Conservation (phyloP, 352 stramenopile genomes). For the Globisporangium carolinianum region DNA sequence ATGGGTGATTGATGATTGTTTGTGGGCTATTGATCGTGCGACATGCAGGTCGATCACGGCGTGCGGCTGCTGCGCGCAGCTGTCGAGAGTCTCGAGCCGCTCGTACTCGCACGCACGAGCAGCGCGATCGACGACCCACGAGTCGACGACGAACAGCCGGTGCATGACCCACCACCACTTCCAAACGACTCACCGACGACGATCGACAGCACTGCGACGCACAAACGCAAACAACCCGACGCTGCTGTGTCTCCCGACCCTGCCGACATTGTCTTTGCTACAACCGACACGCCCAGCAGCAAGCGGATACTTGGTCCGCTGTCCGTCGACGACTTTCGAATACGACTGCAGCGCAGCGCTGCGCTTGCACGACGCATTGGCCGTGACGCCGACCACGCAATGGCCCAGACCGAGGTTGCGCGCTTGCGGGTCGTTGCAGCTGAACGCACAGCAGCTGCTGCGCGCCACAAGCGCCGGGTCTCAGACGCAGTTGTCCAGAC, state of each 20-base stretch:
- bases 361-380: conserved; percentile 33
- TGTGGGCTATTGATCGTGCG: neutral
- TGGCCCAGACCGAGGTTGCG: conserved; percentile 21
- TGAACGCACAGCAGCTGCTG: conserved; percentile 19
- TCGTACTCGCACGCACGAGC: conserved; percentile 11
- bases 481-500: conserved; percentile 47
- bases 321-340: conserved; percentile 51
- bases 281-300: neutral
- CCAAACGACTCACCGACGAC: neutral
- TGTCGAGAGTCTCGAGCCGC: conserved; percentile 34
- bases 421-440: conserved; percentile 38
- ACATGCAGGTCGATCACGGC: conserved; percentile 16
- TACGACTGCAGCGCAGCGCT: conserved; percentile 52
- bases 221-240: neutral
- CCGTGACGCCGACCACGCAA: conserved; percentile 25
- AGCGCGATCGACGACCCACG: neutral
- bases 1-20: too few relatives aligned
- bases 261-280: neutral
- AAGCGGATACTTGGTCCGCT: conserved; percentile 16
- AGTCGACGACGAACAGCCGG: neutral
- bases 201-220: neutral
- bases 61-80: conserved; percentile 23
- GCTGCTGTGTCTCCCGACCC: neutral
- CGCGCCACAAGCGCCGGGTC: conserved; percentile 56
- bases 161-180: neutral